Evolutionary conservation across 208 protist genomes (phyloP).

Genomic region (Leishmania braziliensis): DNA sequence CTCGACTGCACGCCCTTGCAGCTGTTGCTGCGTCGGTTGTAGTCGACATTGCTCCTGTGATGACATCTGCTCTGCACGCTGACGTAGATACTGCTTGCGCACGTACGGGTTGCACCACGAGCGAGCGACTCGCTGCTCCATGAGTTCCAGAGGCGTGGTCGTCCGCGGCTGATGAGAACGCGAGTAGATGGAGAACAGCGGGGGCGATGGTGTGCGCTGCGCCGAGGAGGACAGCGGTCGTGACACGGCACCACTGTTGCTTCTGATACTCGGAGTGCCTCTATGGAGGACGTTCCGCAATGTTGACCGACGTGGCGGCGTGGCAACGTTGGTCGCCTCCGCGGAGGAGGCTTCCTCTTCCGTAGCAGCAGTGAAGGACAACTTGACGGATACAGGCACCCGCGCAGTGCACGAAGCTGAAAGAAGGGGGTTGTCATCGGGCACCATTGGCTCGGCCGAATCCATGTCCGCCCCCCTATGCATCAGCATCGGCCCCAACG

Average conservation of each 20-base stretch:
- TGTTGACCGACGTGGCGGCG: background rate
- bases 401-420: background rate
- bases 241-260: background rate
- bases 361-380: background rate
- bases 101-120: constrained; percentile 85
- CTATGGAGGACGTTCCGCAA: background rate
- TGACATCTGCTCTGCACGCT: constrained; percentile 16
- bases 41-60: too few species aligned
- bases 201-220: background rate
- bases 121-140: constrained; percentile 62
- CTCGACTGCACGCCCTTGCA: background rate
- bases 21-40: background rate
- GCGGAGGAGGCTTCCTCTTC: background rate
- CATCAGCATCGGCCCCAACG: background rate
- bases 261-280: background rate
- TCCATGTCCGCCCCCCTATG: background rate
- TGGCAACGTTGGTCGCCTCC: background rate
- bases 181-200: background rate
- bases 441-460: background rate
- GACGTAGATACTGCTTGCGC: constrained; percentile 44
- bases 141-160: constrained; percentile 32
- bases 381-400: background rate
- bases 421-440: background rate
- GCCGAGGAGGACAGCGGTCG: background rate
- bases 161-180: background rate